A percentile compares a stretch with the other conserved stretches of the same genome.
Evolutionary conservation across 2,329 filamentous ascomycete genomes (phyloP).

Genomic region (Metarhizium rileyi): DNA sequence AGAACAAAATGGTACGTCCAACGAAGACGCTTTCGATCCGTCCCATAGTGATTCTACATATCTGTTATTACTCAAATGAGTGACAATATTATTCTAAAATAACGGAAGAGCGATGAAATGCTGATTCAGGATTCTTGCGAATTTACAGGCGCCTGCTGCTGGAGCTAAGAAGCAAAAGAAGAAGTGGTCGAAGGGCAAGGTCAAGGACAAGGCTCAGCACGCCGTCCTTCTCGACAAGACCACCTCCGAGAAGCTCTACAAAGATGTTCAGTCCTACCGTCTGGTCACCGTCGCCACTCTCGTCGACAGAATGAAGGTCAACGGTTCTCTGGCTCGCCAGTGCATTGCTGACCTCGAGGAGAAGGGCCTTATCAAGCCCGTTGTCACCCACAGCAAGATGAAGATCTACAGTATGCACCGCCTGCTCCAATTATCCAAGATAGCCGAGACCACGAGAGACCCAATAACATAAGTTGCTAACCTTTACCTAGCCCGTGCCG

Average conservation of each 20-base stretch:
- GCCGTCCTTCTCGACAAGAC: conserved; percentile 97
- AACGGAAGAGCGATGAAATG: conserved; percentile 15
- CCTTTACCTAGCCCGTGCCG: conserved; percentile 44
- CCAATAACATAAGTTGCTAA: background rate
- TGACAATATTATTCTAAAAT: conserved; percentile 5
- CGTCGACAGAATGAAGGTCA: conserved; percentile 99
- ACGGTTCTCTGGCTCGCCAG: conserved; percentile 88
- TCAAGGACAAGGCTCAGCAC: conserved; percentile 99
- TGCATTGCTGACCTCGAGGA: conserved; percentile 91
- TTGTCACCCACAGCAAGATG: conserved; percentile 93
- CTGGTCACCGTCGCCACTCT: conserved; percentile 97
- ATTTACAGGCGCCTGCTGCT: conserved; percentile 31
- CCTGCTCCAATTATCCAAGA: background rate
- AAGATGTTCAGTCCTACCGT: conserved; percentile 99
- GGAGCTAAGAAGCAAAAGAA: conserved; percentile 43
- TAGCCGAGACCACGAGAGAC: background rate
- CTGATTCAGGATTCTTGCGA: conserved; percentile 3
- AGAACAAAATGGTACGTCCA: conserved; percentile 34
- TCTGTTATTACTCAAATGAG: background rate
- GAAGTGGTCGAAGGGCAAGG: conserved; percentile 51
- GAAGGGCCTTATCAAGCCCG: conserved; percentile 97
- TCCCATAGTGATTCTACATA: background rate
- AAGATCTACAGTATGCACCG: conserved; percentile 78
- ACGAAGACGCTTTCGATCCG: conserved; percentile 2
- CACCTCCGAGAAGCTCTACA: conserved; percentile 97